Conservation (phyloP, 148 eudicot genomes). For the Rhododendron mucronatum region DNA sequence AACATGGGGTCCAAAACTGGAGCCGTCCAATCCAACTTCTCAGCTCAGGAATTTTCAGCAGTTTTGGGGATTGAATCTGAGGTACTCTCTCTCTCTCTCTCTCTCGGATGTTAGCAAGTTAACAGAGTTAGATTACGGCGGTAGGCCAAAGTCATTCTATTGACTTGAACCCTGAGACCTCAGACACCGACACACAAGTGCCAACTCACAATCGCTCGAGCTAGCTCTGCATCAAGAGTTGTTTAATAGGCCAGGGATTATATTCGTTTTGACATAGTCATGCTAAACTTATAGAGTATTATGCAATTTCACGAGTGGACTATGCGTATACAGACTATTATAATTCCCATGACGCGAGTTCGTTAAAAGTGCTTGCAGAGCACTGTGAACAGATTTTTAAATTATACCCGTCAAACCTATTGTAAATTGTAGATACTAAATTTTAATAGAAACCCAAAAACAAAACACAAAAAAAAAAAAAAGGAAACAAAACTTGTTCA, state of each 20-base stretch:
- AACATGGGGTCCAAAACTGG: conserved; percentile 16
- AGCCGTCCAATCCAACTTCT: conserved; percentile 23
- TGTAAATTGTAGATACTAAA: neutral
- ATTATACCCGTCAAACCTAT: neutral
- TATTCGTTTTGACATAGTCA: neutral
- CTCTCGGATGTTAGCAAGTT: neutral
- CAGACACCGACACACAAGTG: no score
- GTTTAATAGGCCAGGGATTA: neutral
- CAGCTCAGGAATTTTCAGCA: conserved; percentile 28
- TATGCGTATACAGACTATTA: neutral
- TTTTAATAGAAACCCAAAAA: neutral
- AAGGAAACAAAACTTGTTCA: neutral
- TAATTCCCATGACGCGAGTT: neutral
- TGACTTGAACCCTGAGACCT: no score
- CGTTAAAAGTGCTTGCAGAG: neutral
- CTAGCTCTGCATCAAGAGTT: neutral
- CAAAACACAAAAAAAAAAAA: no score
- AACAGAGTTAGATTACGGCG: no score
- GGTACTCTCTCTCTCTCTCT: conserved; percentile 19
- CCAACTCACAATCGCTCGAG: no score
- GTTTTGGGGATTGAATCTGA: conserved; percentile 22
- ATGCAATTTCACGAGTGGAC: neutral
- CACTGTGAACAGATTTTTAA: neutral
- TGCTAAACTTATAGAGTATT: neutral
- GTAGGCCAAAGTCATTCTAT: no score